These are phyloP conservation scores for Zymoseptoria pseudotritici DNA, from an alignment of 2,329 filamentous ascomycete species.

Conservation along the genomic window DNA sequence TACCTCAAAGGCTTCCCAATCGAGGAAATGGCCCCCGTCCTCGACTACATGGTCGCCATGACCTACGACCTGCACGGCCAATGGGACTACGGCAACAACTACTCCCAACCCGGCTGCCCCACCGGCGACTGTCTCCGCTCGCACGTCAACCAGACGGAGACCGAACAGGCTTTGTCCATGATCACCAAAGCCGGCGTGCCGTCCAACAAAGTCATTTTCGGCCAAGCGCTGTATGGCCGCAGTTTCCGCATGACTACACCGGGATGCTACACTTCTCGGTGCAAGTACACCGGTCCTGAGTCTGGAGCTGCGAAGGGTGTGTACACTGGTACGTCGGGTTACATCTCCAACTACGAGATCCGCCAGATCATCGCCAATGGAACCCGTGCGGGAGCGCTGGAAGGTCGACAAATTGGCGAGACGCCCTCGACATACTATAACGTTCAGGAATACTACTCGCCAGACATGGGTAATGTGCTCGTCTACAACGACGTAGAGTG, in stretches of 20 bases:
- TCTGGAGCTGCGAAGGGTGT: conserved; percentile 24
- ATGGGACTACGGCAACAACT: conserved; percentile 34
- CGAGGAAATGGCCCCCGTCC: conserved; percentile 13
- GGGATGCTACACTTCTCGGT: conserved; percentile 22
- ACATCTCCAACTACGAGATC: conserved; percentile 32
- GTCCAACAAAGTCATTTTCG: conserved; percentile 65
- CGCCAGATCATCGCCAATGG: conserved; percentile 22
- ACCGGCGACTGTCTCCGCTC: conserved; percentile 26
- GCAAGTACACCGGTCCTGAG: conserved; percentile 21
- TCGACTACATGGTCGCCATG: conserved; percentile 31
- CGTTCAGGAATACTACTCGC: conserved; percentile 5
- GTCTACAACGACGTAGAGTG: conserved; percentile 4
- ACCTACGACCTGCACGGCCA: conserved; percentile 30
- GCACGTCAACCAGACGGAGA: conserved; percentile 35
- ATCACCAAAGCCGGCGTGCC: conserved; percentile 47
- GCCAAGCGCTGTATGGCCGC: conserved; percentile 85
- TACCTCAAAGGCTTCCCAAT: conserved; percentile 26
- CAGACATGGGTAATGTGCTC: conserved; percentile 3
- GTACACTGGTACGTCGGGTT: conserved; percentile 30
- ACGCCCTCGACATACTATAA: not conserved
- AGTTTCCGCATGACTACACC: conserved; percentile 52
- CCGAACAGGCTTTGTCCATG: conserved; percentile 29
- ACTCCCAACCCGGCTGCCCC: conserved; percentile 24
- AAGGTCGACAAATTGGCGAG: not conserved
- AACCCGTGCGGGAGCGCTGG: not conserved